Conservation (phyloP, 768 basidiomycete species). For the Neoboletus brunneissimus region DNA sequence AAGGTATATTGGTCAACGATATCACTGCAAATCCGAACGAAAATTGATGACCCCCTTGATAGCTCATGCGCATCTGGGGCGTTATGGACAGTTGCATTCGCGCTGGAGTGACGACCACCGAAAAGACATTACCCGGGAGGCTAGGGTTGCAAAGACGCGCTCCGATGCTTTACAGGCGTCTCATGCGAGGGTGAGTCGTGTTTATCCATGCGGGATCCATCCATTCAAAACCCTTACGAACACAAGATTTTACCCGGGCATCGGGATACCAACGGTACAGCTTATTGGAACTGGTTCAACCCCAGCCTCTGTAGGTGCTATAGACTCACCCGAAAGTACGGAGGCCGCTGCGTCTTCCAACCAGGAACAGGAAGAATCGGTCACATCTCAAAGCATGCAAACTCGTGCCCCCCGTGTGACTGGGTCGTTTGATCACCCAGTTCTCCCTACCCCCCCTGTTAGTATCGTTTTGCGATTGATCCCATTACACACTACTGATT, state of each 20-base stretch:
- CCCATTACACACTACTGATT: conserved; percentile 1
- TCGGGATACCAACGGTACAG: conserved; percentile 36
- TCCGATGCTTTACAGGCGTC: conserved; percentile 82
- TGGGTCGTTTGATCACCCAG: conserved; percentile 75
- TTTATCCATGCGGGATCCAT: neutral
- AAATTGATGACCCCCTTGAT: neutral
- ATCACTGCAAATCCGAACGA: neutral
- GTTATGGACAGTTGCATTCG: conserved; percentile 94
- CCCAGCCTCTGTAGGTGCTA: conserved; percentile 14
- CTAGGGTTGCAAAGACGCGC: conserved; percentile 77
- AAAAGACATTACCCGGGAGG: conserved; percentile 84
- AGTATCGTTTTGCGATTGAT: conserved; percentile 27
- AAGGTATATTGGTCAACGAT: conserved; percentile 47
- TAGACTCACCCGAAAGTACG: conserved; percentile 24
- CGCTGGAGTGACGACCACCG: conserved; percentile 75
- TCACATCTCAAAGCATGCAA: neutral
- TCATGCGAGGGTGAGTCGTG: conserved; percentile 76
- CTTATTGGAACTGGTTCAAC: conserved; percentile 33
- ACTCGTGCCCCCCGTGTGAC: conserved; percentile 47
- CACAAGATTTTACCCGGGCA: conserved; percentile 51
- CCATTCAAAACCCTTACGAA: conserved; percentile 22
- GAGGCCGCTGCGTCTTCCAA: neutral
- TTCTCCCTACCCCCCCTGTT: conserved; percentile 82
- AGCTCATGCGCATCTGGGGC: conserved; percentile 77
- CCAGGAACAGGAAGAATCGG: conserved; percentile 5